phyloP scores from a whole-genome alignment of 495 filamentous ascomycete genomes.

The Penicillium daleae region DNA sequence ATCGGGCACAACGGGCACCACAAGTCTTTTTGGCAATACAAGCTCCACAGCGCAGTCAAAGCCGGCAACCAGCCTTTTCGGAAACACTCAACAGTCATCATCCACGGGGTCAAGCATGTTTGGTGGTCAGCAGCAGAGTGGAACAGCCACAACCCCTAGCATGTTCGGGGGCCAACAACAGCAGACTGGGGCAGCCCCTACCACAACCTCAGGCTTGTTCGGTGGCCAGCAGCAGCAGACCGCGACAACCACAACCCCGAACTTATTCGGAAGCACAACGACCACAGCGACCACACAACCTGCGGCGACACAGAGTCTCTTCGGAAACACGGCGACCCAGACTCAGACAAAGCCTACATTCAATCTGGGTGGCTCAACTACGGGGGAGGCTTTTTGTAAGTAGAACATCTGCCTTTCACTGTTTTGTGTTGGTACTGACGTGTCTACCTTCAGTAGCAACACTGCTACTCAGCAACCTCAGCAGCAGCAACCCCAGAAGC shows the following conservation, averaged over 20 bases:
- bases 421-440: neutral
- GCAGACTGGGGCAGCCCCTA: constrained; percentile 25
- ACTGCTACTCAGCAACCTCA: constrained; percentile 8
- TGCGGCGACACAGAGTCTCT: constrained; percentile 48
- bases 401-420: constrained; percentile 4
- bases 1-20: constrained; percentile 29
- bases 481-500: constrained; percentile 41
- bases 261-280: constrained; percentile 53
- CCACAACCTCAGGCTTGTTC: neutral
- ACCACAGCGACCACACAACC: constrained; percentile 46
- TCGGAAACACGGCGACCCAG: constrained; percentile 44
- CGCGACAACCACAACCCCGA: constrained; percentile 9
- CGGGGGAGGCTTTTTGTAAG: constrained; percentile 56
- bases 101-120: constrained; percentile 49
- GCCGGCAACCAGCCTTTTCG: constrained; percentile 54
- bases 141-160: constrained; percentile 40
- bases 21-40: constrained; percentile 45
- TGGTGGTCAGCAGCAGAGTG: constrained; percentile 29
- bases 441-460: neutral
- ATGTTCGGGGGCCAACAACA: constrained; percentile 37
- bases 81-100: constrained; percentile 40
- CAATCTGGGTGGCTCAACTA: constrained; percentile 32
- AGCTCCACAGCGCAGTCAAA: constrained; percentile 38
- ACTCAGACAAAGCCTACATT: constrained; percentile 45
- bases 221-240: constrained; percentile 34